phyloP scores from a whole-genome alignment of 2,329 filamentous ascomycete genomes.

The Cryphonectria carpinicola region DNA sequence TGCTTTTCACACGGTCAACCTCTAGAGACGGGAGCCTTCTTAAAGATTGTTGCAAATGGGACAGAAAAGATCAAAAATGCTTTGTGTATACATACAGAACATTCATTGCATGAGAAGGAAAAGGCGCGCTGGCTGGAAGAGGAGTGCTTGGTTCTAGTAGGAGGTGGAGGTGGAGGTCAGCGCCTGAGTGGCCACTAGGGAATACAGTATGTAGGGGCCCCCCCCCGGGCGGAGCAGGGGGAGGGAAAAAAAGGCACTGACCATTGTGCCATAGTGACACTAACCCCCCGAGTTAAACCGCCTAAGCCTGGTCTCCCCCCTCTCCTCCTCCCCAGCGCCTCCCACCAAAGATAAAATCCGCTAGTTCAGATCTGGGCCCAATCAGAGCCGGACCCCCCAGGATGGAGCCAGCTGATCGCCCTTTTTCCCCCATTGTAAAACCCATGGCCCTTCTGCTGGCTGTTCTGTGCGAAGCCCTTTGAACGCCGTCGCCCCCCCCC shows the following conservation, averaged over 20 bases:
- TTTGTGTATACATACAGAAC: not conserved
- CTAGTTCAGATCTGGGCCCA: slow-evolving; percentile 27
- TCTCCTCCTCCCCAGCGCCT: not conserved
- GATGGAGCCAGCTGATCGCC: slow-evolving; percentile 22
- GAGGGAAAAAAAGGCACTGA: not conserved
- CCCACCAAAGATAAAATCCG: not conserved
- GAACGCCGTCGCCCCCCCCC: not conserved
- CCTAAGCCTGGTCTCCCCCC: not conserved
- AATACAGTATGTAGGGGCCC: not conserved
- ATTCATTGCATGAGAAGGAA: not conserved
- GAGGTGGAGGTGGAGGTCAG: not conserved
- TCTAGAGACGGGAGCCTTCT: not conserved
- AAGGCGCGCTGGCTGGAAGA: not conserved
- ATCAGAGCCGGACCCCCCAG: slow-evolving; percentile 32
- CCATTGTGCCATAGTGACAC: not conserved
- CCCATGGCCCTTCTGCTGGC: slow-evolving; percentile 11
- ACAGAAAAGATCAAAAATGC: not conserved
- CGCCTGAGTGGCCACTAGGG: slow-evolving; percentile 5
- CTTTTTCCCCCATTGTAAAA: slow-evolving; percentile 7
- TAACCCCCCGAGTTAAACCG: not conserved
- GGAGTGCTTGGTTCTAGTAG: not conserved
- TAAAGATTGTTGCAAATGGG: not conserved
- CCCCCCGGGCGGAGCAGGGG: not conserved
- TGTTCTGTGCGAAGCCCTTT: slow-evolving; percentile 1
- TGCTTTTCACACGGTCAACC: not conserved